Percentiles rank a stretch among this genome's conserved stretches.
Evolutionary conservation across 345 rosid genomes (phyloP).

Genomic region (Pseudoturritis turrita): DNA sequence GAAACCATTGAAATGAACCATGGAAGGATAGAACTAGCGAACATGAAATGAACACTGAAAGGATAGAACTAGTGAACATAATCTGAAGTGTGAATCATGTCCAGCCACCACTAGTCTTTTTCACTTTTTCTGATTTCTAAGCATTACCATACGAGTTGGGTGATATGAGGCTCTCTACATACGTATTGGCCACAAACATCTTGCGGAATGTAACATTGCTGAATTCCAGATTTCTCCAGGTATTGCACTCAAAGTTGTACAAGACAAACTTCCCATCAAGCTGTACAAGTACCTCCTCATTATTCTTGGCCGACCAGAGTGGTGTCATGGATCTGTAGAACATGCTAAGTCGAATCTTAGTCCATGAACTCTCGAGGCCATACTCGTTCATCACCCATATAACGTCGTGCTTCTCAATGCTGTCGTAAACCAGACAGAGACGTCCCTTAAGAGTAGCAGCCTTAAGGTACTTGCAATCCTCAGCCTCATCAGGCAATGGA

Average conservation of each 20-base stretch:
- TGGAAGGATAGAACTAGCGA: too few relatives aligned
- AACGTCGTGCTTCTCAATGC: constrained; percentile 5
- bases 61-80: too few relatives aligned
- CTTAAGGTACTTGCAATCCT: neutral
- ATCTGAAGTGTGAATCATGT: too few relatives aligned
- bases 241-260: constrained; percentile 19
- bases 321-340: constrained; percentile 24
- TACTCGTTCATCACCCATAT: constrained; percentile 35
- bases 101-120: too few relatives aligned
- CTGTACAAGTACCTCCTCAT: constrained; percentile 11
- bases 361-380: constrained; percentile 23
- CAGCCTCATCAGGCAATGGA: too few relatives aligned
- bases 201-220: constrained; percentile 3
- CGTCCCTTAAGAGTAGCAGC: constrained; percentile 13
- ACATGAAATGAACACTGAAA: too few relatives aligned
- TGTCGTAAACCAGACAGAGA: constrained; percentile 16
- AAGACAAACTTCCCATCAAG: constrained; percentile 28
- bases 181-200: constrained; percentile 11
- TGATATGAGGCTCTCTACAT: constrained; percentile 34
- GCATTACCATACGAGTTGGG: neutral
- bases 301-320: constrained; percentile 21
- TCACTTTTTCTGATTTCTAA: too few relatives aligned
- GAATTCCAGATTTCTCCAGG: neutral
- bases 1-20: too few relatives aligned
- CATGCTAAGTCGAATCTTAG: constrained; percentile 12